Conservation (phyloP, 768 basidiomycete species). For the Kwoniella bestiolae region DNA sequence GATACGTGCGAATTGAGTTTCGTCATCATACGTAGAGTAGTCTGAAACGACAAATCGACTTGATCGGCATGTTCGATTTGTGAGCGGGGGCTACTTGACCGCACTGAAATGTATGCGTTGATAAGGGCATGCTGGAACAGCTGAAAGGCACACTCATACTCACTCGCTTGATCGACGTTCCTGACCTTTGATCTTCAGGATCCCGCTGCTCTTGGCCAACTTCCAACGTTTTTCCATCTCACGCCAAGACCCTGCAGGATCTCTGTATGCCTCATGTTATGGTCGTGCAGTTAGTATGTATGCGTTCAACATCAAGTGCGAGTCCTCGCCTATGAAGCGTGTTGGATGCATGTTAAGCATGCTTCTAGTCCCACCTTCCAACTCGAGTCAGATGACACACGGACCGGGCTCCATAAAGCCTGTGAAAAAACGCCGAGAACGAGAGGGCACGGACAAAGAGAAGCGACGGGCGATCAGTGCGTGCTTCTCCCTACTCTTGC, state of each 20-base stretch:
- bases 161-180: too few relatives aligned
- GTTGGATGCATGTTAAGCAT: not conserved
- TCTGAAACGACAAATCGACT: too few relatives aligned
- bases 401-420: not conserved
- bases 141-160: too few relatives aligned
- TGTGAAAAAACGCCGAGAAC: not conserved
- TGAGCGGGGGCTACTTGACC: too few relatives aligned
- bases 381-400: not conserved
- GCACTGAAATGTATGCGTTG: too few relatives aligned
- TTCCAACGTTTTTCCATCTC: not conserved
- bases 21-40: too few relatives aligned
- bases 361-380: not conserved
- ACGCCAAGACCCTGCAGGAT: not conserved
- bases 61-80: too few relatives aligned
- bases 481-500: not conserved
- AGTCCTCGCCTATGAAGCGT: not conserved
- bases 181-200: too few relatives aligned
- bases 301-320: not conserved
- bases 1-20: not conserved
- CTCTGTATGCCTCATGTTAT: not conserved
- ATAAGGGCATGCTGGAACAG: too few relatives aligned
- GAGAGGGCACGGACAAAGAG: not conserved
- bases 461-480: not conserved
- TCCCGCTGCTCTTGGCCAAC: not conserved
- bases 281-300: not conserved